Percentiles rank a stretch among this genome's conserved stretches.
phyloP scores from a whole-genome alignment of 148 eudicot species.

The Limonium bicolor region DNA sequence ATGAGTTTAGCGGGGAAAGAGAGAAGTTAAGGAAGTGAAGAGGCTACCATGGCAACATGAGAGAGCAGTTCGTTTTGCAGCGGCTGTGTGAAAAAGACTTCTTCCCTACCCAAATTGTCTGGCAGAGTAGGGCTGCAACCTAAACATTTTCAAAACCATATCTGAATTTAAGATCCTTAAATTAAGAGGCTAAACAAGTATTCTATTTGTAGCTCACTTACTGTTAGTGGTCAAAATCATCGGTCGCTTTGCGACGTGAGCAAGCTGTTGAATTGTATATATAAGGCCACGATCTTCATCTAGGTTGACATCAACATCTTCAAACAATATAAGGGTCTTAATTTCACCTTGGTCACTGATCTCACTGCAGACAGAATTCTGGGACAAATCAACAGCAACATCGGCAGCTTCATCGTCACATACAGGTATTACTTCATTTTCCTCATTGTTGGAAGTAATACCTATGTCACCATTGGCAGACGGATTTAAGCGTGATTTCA shows the following conservation, averaged over 20 bases:
- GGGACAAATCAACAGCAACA: conserved; percentile 10
- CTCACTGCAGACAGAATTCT: conserved; percentile 10
- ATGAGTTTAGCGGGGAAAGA: neutral
- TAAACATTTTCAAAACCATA: conserved; percentile 13
- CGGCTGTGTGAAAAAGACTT: conserved; percentile 48
- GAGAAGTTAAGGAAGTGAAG: neutral
- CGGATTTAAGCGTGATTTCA: conserved; percentile 18
- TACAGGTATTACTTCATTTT: conserved; percentile 33
- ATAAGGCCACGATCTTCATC: conserved; percentile 85
- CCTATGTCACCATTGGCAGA: conserved; percentile 3
- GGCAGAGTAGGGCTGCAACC: conserved; percentile 63
- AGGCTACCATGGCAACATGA: conserved; percentile 39
- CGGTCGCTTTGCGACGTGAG: conserved; percentile 71
- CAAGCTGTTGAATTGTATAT: conserved; percentile 74
- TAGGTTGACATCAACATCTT: conserved; percentile 79
- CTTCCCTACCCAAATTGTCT: conserved; percentile 55
- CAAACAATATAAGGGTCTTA: conserved; percentile 77
- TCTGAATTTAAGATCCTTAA: conserved; percentile 3
- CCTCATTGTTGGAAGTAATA: conserved; percentile 22
- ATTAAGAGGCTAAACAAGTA: conserved; percentile 2
- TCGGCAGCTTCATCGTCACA: conserved; percentile 33
- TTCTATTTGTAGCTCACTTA: conserved; percentile 11
- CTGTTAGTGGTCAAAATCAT: conserved; percentile 74
- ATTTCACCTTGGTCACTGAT: conserved; percentile 28
- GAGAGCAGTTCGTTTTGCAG: conserved; percentile 46